Evolutionary conservation across 2,329 filamentous ascomycete genomes (phyloP).

Genomic region (Lasiodiplodia gonubiensis): DNA sequence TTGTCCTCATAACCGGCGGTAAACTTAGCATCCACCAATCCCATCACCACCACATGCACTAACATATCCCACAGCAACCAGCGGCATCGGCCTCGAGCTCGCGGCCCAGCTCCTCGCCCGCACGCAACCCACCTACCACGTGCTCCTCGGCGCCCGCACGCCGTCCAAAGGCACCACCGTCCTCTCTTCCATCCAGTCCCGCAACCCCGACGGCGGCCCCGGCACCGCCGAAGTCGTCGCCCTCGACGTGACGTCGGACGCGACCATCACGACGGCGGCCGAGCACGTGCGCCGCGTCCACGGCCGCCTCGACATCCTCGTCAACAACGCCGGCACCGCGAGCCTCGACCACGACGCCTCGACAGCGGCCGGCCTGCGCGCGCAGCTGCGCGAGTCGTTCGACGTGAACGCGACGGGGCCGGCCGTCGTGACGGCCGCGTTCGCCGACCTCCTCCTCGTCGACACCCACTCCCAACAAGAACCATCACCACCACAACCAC

Average conservation of each 20-base stretch:
- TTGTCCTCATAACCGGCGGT: too few relatives aligned
- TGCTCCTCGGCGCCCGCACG: conserved; percentile 8
- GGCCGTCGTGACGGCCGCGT: conserved; percentile 35
- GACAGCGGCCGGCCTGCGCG: conserved; percentile 23
- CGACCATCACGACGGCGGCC: conserved; percentile 48
- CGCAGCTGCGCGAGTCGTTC: conserved; percentile 31
- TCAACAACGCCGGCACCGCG: conserved; percentile 57
- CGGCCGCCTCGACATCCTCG: conserved; percentile 47
- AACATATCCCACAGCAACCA: conserved; percentile 46
- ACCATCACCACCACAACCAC: too few relatives aligned
- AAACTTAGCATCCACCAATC: too few relatives aligned
- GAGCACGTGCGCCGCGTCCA: conserved; percentile 35
- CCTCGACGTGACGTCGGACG: conserved; percentile 52
- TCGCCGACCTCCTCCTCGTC: conserved; percentile 30
- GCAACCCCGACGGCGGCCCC: conserved; percentile 30
- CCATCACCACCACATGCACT: background rate
- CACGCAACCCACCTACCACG: conserved; percentile 38
- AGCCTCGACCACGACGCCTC: conserved; percentile 36
- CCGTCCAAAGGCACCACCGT: conserved; percentile 36
- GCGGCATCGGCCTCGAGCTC: conserved; percentile 56
- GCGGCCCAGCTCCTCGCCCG: conserved; percentile 45
- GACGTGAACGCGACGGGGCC: conserved; percentile 41
- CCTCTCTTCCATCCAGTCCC: conserved; percentile 37
- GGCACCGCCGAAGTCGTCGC: conserved; percentile 46
- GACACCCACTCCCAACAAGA: background rate